Evolutionary conservation across 352 stramenopile genomes (phyloP), one percentile per base, ranked within the genome.

Genomic region (Thraustochytrium sp.): DNA sequence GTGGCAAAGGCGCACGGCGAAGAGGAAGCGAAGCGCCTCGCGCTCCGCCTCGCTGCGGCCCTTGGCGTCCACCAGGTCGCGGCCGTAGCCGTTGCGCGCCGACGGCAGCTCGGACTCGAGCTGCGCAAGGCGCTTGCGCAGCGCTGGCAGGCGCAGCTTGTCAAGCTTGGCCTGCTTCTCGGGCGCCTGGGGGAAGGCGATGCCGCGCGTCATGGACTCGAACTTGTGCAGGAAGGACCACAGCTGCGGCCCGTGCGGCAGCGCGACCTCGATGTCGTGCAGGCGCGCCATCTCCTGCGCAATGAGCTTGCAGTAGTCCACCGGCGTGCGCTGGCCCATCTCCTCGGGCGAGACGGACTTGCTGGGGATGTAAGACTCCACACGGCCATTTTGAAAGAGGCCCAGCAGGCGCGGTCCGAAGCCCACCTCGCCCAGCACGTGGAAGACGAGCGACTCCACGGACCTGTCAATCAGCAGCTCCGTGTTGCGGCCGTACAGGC

Each of bases 401-500:
- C 94, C 94, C 75, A 93, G 92, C 86, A 96, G 96, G 72, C 87
- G 92, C 23, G 94, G 94, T 18, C 92, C 94, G 65, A 95, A 95
- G 1, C 90, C 90, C 36, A 92, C 87, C 76, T 91, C 88, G 42
- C 90, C 93, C 2, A 97, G 87, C 65, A 93, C 78, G 26, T 92
- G 91, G 83, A 96, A 96, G 0, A 94, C 87, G 85, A 91, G 90
- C 93, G 84, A 84, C 29, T 97, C 94, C 54, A 93, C 87, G n/a
- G 88, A 87, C 83, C 94, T 88, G 88, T 97, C 92, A 75, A 98
- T 97, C 48, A 97, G 93, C 34, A 93, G 89, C 76, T 97, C 93
- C 44, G 94, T 97, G 88, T 97, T 94, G 78, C 93, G 88, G 29
- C 94, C 94, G 72, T 97, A 98, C 49, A 97, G 85, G 29, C 94